These are phyloP conservation scores for Pichia kudriavzevii DNA, from an alignment of 1,139 yeast genomes.

Conservation along the genomic window DNA sequence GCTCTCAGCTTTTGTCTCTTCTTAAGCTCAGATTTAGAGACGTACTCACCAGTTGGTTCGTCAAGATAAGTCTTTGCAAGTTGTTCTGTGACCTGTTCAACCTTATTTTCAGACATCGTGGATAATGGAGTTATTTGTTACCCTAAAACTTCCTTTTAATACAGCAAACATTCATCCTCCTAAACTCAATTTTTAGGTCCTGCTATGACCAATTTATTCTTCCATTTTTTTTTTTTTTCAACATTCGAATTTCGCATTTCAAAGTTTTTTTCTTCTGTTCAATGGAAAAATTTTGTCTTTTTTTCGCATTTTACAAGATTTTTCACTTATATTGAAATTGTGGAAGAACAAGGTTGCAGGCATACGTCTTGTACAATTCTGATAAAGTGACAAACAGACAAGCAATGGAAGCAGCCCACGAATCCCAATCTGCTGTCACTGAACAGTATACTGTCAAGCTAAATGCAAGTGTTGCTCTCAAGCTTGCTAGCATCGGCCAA, in stretches of 20 bases:
- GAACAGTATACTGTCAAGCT: constrained; percentile 31
- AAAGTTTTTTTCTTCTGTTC: no score
- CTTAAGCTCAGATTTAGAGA: constrained; percentile 92
- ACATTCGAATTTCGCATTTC: no score
- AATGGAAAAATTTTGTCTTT: no score
- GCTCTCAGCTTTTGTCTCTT: constrained; percentile 90
- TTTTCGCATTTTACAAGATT: neutral
- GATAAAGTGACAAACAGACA: constrained; percentile 1
- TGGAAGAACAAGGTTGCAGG: no score
- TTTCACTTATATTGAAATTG: no score
- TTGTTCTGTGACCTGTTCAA: constrained; percentile 63
- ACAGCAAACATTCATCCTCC: no score
- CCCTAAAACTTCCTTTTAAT: no score
- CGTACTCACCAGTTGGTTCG: constrained; percentile 93
- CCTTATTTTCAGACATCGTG: constrained; percentile 35
- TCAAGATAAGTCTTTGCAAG: constrained; percentile 85
- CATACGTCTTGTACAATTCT: no score
- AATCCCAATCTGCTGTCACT: constrained; percentile 3
- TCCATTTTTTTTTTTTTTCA: neutral
- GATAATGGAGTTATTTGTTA: no score
- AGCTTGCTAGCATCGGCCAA: constrained; percentile 66
- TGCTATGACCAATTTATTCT: neutral
- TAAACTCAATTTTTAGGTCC: no score
- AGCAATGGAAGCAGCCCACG: neutral
- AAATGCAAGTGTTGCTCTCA: constrained; percentile 57